Conservation (phyloP, 805 yeast genomes). For the Pichia occidentalis region DNA sequence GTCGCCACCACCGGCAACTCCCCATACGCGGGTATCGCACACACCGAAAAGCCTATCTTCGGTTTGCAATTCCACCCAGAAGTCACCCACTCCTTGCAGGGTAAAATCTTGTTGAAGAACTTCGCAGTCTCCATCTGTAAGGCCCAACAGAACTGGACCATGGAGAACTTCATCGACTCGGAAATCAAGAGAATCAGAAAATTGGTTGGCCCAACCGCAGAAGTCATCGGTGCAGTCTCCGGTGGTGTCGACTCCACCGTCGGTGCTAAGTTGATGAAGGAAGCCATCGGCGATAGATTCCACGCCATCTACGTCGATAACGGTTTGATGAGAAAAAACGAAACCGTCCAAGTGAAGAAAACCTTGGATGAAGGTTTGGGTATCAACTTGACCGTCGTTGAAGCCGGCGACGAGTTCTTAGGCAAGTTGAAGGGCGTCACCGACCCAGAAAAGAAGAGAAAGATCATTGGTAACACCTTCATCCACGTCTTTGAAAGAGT, state of each 20-base stretch:
- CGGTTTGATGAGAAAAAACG: conserved; percentile 94
- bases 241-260: conserved; percentile 99
- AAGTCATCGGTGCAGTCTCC: conserved; percentile 98
- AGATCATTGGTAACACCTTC: conserved; percentile 96
- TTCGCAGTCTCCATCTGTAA: conserved; percentile 89
- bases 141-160: conserved; percentile 89
- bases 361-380: conserved; percentile 91
- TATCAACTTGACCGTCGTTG: conserved; percentile 88
- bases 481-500: conserved; percentile 95
- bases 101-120: conserved; percentile 80
- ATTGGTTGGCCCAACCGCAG: conserved; percentile 94
- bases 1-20: conserved; percentile 93
- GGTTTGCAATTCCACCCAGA: conserved; percentile 99
- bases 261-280: conserved; percentile 96
- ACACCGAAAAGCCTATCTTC: conserved; percentile 64
- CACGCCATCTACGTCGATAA: conserved; percentile 97
- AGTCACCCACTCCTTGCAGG: conserved; percentile 92
- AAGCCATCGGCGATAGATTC: conserved; percentile 97
- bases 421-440: conserved; percentile 85
- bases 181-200: conserved; percentile 89
- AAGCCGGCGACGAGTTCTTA: conserved; percentile 87
- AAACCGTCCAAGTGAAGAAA: conserved; percentile 81
- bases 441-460: conserved; percentile 98
- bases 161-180: conserved; percentile 96
- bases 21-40: conserved; percentile 89